Conservation (phyloP, 148 eudicot genomes). For the Beta vulgaris region DNA sequence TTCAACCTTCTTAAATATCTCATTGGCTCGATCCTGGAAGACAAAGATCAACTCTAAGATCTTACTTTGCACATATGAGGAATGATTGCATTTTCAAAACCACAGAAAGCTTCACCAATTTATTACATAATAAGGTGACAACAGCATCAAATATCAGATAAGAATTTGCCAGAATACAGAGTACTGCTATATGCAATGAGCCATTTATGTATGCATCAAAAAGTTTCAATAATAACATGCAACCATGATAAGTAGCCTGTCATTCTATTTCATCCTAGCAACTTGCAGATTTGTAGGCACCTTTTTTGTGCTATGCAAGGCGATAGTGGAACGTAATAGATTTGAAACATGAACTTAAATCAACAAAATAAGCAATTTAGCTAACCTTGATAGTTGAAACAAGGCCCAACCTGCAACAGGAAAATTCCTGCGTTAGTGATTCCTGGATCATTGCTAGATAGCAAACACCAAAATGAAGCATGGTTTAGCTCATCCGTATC, state of each 20-base stretch:
- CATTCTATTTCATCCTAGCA: neutral
- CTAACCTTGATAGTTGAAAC: slow-evolving; percentile 87
- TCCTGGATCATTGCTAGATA: neutral
- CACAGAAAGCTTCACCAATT: neutral
- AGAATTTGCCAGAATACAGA: neutral
- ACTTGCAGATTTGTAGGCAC: too few relatives aligned
- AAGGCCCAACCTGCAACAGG: slow-evolving; percentile 75
- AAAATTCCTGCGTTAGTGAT: slow-evolving; percentile 4
- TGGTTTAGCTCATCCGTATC: neutral
- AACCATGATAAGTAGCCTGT: neutral
- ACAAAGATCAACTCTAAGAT: slow-evolving; percentile 5
- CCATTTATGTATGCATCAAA: neutral
- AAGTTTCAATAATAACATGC: neutral
- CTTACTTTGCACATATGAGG: slow-evolving; percentile 1
- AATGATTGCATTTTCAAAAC: neutral
- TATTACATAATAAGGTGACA: neutral
- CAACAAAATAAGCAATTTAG: neutral
- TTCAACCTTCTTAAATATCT: slow-evolving; percentile 96
- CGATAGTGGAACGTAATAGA: neutral
- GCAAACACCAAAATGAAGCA: neutral
- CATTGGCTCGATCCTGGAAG: slow-evolving; percentile 88
- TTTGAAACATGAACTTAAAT: neutral
- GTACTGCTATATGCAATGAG: neutral
- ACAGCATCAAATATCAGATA: neutral
- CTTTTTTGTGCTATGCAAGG: too few relatives aligned